phyloP scores from a whole-genome alignment of 164 flowering plant genomes.

The Tetrastigma voinierianum region DNA sequence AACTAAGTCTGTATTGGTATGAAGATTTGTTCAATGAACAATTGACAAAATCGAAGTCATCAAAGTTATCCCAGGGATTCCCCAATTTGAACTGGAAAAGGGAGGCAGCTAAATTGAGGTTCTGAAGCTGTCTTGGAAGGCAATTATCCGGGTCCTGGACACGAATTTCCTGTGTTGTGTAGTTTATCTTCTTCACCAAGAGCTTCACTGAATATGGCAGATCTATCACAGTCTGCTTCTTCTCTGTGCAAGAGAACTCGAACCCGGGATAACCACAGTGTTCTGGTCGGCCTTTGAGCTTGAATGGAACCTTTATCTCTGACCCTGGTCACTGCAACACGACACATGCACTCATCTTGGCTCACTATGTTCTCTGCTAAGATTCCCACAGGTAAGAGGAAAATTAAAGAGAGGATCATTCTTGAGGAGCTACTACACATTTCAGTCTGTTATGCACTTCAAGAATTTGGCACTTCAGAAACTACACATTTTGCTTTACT shows the following conservation, averaged over 20 bases:
- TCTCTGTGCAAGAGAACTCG: slow-evolving; percentile 17
- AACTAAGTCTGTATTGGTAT: too few species aligned
- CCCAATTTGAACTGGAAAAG: slow-evolving; percentile 1
- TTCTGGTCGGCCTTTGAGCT: slow-evolving; percentile 13
- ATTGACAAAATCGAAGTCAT: slow-evolving; percentile 13
- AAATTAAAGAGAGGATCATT: too few species aligned
- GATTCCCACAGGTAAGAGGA: too few species aligned
- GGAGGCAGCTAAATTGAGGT: slow-evolving; percentile 9
- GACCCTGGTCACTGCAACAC: too few species aligned
- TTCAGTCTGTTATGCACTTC: too few species aligned
- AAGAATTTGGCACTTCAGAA: too few species aligned
- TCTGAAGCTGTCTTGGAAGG: slow-evolving; percentile 7
- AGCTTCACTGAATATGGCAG: slow-evolving; percentile 20
- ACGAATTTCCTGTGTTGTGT: slow-evolving; percentile 9
- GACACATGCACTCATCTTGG: too few species aligned
- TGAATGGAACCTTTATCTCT: slow-evolving; percentile 26
- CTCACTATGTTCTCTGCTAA: too few species aligned
- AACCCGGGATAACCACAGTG: slow-evolving; percentile 37
- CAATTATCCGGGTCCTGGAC: slow-evolving; percentile 11
- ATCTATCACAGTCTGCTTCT: slow-evolving; percentile 14
- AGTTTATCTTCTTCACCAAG: slow-evolving; percentile 17
- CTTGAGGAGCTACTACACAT: too few species aligned
- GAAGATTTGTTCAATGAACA: background rate
- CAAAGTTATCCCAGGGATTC: background rate
- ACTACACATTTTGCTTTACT: too few species aligned